These are phyloP conservation scores for Rhytidiadelphus loreus DNA, from an alignment of 225 moss, liverwort and hornwort species.

Conservation along the genomic window DNA sequence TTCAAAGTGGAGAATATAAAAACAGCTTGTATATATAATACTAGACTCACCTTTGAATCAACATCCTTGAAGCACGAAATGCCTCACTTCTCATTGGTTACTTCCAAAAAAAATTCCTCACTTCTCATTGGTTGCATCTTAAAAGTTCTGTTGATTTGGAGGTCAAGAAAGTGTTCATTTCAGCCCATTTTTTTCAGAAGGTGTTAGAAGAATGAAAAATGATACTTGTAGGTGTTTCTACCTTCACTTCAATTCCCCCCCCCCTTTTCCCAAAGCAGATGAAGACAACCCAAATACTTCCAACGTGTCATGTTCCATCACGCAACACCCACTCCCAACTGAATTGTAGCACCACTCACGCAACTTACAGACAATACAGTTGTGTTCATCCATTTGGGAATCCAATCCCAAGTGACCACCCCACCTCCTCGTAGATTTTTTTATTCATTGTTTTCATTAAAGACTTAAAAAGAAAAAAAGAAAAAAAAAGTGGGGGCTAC, in stretches of 20 bases:
- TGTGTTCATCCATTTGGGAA: background rate
- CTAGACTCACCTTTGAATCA: no score
- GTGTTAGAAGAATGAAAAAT: background rate
- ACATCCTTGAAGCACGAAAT: background rate
- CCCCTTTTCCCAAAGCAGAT: background rate
- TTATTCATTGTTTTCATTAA: background rate
- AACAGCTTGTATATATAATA: no score
- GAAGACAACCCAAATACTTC: background rate
- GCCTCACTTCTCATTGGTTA: background rate
- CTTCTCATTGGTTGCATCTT: background rate
- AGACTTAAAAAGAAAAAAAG: no score
- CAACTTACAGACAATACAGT: background rate
- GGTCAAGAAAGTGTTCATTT: no score
- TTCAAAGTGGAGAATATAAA: background rate
- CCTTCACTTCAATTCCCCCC: no score
- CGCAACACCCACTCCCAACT: background rate
- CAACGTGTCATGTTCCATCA: background rate
- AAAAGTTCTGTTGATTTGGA: background rate
- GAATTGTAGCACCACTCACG: no score
- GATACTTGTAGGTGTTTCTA: rapidly evolving
- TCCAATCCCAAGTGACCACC: no score
- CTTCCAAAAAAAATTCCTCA: background rate
- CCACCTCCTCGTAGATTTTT: background rate
- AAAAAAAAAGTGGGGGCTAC: no score
- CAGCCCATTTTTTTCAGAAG: background rate